A percentile compares a stretch with the other conserved stretches of the same genome.
Conservation (phyloP, 2,329 filamentous ascomycete genomes). For the Ceratocystis destructans region DNA sequence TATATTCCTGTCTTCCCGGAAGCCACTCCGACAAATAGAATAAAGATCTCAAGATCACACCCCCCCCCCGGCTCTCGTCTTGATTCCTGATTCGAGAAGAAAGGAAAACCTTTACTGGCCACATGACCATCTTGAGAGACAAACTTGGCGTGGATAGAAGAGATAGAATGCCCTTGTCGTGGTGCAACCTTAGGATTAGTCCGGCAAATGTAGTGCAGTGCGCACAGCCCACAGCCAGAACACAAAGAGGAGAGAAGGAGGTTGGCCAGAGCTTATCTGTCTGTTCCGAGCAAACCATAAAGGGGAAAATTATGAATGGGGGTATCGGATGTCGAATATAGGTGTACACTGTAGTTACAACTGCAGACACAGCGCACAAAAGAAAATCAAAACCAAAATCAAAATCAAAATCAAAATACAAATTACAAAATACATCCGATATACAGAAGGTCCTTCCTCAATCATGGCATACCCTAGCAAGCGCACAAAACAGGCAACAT, state of each 20-base stretch:
- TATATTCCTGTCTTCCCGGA: neutral
- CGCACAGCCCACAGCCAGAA: neutral
- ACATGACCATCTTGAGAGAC: constrained; percentile 17
- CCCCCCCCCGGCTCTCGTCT: neutral
- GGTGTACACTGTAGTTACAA: no score
- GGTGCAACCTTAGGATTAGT: constrained; percentile 11
- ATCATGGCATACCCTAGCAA: no score
- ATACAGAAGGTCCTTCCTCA: no score
- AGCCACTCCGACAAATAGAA: neutral
- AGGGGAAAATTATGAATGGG: neutral
- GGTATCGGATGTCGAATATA: no score
- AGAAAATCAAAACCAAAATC: no score
- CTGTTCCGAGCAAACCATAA: neutral
- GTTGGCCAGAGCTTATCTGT: neutral
- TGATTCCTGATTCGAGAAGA: constrained; percentile 3
- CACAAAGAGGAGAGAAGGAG: neutral
- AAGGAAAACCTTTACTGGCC: constrained; percentile 17
- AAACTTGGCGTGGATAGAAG: constrained; percentile 3
- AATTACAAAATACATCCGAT: no score
- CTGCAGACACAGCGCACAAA: no score
- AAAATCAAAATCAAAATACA: no score
- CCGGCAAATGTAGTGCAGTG: neutral
- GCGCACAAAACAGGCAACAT: no score
- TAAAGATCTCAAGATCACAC: neutral
- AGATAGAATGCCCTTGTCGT: constrained; percentile 8